These are phyloP conservation scores for Pelargonium cotyledonis DNA, from an alignment of 441 rosid species.

Conservation along the genomic window DNA sequence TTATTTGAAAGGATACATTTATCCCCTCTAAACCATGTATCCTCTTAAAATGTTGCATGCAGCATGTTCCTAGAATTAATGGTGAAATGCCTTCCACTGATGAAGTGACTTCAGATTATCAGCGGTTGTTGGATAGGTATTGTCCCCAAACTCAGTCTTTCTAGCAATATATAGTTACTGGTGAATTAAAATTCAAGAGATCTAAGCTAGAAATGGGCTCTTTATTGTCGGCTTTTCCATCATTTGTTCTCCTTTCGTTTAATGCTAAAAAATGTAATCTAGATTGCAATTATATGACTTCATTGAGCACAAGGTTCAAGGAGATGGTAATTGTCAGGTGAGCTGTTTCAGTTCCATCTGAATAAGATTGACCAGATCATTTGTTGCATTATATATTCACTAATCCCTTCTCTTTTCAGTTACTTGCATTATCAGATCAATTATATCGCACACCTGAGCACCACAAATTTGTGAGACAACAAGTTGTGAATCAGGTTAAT, in stretches of 20 bases:
- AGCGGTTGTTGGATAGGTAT: slow-evolving; percentile 54
- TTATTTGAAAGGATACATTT: not conserved
- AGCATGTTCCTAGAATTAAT: slow-evolving; percentile 67
- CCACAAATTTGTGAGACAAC: slow-evolving; percentile 58
- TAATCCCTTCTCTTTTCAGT: slow-evolving; percentile 35
- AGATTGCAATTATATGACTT: slow-evolving; percentile 47
- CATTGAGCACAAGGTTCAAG: slow-evolving; percentile 49
- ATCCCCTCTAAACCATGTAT: not conserved
- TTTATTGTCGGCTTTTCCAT: slow-evolving; percentile 26
- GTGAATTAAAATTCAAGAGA: no score
- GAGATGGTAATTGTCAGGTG: slow-evolving; percentile 73
- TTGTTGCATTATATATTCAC: not conserved
- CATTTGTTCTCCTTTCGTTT: not conserved
- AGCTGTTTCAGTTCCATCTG: slow-evolving; percentile 13
- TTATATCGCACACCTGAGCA: slow-evolving; percentile 53
- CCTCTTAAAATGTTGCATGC: slow-evolving; percentile 14
- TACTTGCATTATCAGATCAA: slow-evolving; percentile 84
- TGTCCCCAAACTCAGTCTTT: not conserved
- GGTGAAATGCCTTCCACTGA: slow-evolving; percentile 68
- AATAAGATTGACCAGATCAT: not conserved
- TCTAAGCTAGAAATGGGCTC: not conserved
- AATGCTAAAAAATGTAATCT: not conserved
- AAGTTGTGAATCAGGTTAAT: slow-evolving; percentile 60
- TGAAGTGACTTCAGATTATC: slow-evolving; percentile 72
- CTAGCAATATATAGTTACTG: not conserved